phyloP scores from a whole-genome alignment of 176 grass and related monocot genomes.

The Bolboschoenus planiculmis region DNA sequence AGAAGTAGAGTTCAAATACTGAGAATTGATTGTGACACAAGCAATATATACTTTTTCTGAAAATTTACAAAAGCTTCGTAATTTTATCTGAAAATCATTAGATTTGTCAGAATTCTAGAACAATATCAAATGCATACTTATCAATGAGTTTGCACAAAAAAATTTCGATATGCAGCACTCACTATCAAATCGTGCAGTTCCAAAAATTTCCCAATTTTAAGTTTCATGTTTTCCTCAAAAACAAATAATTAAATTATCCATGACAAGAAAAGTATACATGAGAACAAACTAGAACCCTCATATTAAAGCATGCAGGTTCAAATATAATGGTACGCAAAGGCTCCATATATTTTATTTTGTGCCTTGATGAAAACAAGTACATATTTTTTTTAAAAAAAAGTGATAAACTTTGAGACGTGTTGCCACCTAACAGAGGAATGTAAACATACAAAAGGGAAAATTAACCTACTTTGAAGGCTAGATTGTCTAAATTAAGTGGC shows the following conservation, averaged over 20 bases:
- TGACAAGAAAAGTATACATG: background rate
- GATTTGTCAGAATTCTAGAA: background rate
- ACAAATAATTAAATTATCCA: background rate
- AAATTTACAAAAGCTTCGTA: background rate
- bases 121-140: background rate
- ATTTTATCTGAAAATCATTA: background rate
- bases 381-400: background rate
- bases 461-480: background rate
- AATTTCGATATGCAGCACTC: background rate
- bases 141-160: background rate
- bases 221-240: background rate
- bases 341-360: background rate
- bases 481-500: background rate
- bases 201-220: background rate
- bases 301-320: background rate
- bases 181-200: background rate
- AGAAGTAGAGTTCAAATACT: slow-evolving; percentile 11
- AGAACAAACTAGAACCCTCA: background rate
- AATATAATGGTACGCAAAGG: background rate
- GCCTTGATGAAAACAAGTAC: background rate
- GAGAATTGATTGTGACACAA: slow-evolving; percentile 9
- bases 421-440: background rate
- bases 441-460: background rate
- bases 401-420: background rate
- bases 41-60: background rate